Evolutionary conservation across 441 rosid species (phyloP), one percentile per base, ranked within the genome.

Genomic region (Pelargonium cotyledonis): DNA sequence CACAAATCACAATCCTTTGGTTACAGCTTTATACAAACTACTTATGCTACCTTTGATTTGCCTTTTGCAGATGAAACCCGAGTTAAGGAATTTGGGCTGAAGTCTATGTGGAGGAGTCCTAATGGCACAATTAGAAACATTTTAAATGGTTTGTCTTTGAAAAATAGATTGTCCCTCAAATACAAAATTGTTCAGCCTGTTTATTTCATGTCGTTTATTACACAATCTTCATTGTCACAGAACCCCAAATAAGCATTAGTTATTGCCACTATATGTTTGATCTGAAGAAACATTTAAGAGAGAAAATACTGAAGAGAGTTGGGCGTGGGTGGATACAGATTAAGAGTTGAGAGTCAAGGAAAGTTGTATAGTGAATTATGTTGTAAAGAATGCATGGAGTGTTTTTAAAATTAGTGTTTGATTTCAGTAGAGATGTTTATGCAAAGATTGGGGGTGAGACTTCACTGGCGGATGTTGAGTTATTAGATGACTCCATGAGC

Each of bases 51-150:
- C 64, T 60, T 15, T 15, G 64, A 21, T 71, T 23, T 23, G 38
- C 38, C 40, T 71, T 65, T 63, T 83, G 82, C 84, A 93, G 98
- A 93, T 80, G 97, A 93, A 80, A 79, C 88, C 23, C 86, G 98
- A 86, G 91, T 93, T 69, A 89, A 91, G 76, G 98, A 93, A 80
- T 91, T 91, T 81, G 88, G 86, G 73, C 77, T 93, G 80, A 87
- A 87, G 73, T 79, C 89, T 63, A 88, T 91, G 97, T 89, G 96
- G 96, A 87, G 90, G 81, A 93, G 96, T 79, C 98, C 98, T 55
- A 93, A 93, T 80, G 98, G 98, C 77, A 91, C 98, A 10, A 93
- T 93, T 77, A 86, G 97, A 73, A 93, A 93, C 87, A 93, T 93
- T 73, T 79, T 93, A 82, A 80, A 93, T 68, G 98, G 98, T 93